Evolutionary conservation across 1,139 yeast species (phyloP).

Genomic region (Yamadazyma diospyri): DNA sequence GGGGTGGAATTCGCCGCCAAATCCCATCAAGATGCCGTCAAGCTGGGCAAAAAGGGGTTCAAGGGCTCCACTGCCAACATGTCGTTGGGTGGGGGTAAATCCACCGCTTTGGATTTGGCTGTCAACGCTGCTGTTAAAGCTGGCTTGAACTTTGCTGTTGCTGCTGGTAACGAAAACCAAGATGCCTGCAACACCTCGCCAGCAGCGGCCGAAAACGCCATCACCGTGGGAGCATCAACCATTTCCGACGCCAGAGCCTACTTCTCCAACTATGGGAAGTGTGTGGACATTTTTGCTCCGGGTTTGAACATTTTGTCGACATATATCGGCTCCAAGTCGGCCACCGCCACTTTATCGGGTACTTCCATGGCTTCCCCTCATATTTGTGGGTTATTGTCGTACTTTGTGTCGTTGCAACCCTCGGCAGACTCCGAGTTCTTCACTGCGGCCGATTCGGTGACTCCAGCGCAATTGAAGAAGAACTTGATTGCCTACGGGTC

Average conservation of each 20-base stretch:
- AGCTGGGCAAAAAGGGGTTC: conserved; percentile 31
- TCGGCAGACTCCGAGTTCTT: conserved; percentile 41
- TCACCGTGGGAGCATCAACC: conserved; percentile 44
- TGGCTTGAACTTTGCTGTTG: conserved; percentile 42
- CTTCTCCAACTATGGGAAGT: conserved; percentile 43
- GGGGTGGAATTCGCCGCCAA: conserved; percentile 42
- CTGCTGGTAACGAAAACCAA: conserved; percentile 44
- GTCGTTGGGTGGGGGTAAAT: conserved; percentile 43
- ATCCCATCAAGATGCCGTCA: conserved; percentile 30
- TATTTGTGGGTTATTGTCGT: conserved; percentile 39
- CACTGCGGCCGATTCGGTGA: conserved; percentile 41
- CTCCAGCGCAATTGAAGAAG: conserved; percentile 33
- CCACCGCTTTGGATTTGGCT: conserved; percentile 41
- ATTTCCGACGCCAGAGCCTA: conserved; percentile 35
- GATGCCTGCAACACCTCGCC: conserved; percentile 45
- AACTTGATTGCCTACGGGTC: conserved; percentile 38
- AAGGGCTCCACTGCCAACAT: conserved; percentile 45
- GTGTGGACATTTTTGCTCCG: conserved; percentile 46
- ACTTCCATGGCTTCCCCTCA: conserved; percentile 48
- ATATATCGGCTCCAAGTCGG: conserved; percentile 34
- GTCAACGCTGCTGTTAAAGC: conserved; percentile 41
- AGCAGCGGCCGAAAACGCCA: conserved; percentile 39
- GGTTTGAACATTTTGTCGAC: conserved; percentile 42
- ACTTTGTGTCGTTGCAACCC: conserved; percentile 41
- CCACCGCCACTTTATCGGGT: conserved; percentile 36